phyloP scores from a whole-genome alignment of 2,329 filamentous ascomycete species.

The Trichoderma koningiopsis region DNA sequence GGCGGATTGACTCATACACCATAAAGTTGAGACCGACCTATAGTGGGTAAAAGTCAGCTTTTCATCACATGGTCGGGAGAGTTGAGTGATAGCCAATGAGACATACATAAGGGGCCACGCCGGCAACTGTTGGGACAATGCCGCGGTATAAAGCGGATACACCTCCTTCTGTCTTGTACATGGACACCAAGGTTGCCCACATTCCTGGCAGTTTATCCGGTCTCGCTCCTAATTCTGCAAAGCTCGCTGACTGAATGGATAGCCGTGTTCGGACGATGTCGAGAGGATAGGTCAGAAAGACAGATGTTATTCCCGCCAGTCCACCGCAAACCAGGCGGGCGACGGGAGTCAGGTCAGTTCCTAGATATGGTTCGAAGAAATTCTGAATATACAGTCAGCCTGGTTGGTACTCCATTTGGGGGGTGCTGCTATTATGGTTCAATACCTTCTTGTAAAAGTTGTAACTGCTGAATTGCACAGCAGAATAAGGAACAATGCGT shows the following conservation, averaged over 20 bases:
- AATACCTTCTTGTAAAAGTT: slow-evolving; percentile 90
- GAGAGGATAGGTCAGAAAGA: slow-evolving; percentile 91
- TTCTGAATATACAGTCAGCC: slow-evolving; percentile 43
- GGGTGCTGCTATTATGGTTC: neutral
- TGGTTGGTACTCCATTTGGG: neutral
- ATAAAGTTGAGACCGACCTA: slow-evolving; percentile 97
- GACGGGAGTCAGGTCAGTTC: slow-evolving; percentile 71
- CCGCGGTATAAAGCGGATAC: slow-evolving; percentile 85
- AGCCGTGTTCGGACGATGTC: slow-evolving; percentile 95
- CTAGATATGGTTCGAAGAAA: slow-evolving; percentile 77
- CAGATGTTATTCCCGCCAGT: slow-evolving; percentile 90
- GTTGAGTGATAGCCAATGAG: neutral
- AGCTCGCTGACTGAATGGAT: slow-evolving; percentile 97
- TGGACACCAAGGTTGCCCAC: slow-evolving; percentile 78
- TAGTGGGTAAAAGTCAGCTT: neutral
- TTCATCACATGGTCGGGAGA: neutral
- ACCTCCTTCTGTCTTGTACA: slow-evolving; percentile 93
- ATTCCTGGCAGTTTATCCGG: slow-evolving; percentile 80
- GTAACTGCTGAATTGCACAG: slow-evolving; percentile 97
- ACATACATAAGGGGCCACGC: slow-evolving; percentile 82
- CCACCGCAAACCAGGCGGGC: slow-evolving; percentile 87
- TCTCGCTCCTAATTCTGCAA: slow-evolving; percentile 69
- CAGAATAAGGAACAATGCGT: slow-evolving; percentile 96
- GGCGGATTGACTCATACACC: slow-evolving; percentile 89
- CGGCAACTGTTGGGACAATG: slow-evolving; percentile 89